Base-by-base conservation (phyloP, 2,329 filamentous ascomycete genomes). In the Ophiostoma quercus region DNA sequence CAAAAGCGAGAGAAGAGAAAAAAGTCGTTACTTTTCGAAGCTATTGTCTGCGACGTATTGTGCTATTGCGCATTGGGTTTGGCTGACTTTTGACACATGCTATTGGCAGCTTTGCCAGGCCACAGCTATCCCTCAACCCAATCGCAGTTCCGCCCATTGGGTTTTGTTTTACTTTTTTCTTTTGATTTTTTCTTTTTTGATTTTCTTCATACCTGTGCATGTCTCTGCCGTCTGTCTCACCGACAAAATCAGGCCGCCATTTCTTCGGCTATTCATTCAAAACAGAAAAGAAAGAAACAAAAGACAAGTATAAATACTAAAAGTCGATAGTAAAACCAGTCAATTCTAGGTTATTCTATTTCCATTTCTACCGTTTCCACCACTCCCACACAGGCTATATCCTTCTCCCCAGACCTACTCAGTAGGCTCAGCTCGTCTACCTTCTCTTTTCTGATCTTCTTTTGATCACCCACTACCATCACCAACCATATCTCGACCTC, bases 331-430 rank as follows among this genome's bases (percentile, higher is more conserved):
- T 22, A 19, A 51, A 14, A n/a, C 43, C 43, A 47, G 43, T 7
- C 43, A 47, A 47, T 57, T 57, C 51, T 25, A 25, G n/a, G 51
- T 57, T 57, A 66, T 66, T 66, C 32, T 37, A 66, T 37, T n/a
- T 37, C 32, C 62, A 66, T 37, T 39, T 19, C 19, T 25, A 54
- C n/a, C 1, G 8, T n/a, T n/a, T 25, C 51, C 51, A 25, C 22
- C 51, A 22, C n/a, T 25, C 6, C 22, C n/a, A 22, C 51, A 57
- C 22, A 57, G n/a, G 19, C 47, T 57, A 25, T 22, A 57, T 25
- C 7, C n/a, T 25, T n/a, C 51, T 16, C 9, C n/a, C 11, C 39
- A 14, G 39, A 41, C 22, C 47, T 9, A 29, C 25, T 29, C 25
- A 29, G 25, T 29, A n/a, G 19, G 7, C 19, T 54, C 22, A 25